Evolutionary conservation across 441 rosid species (phyloP).

Genomic region (Pelargonium australe): DNA sequence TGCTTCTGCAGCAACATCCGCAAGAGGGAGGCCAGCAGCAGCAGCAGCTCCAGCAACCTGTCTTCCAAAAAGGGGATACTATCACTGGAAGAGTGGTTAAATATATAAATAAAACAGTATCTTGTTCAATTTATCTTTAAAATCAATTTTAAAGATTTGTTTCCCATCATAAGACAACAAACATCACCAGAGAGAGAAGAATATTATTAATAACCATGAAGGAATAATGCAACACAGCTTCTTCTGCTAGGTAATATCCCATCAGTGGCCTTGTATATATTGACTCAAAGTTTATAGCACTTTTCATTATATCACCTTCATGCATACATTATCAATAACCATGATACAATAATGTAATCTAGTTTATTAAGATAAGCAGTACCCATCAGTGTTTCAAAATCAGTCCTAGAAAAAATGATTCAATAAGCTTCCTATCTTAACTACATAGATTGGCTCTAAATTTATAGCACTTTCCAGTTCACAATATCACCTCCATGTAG

Average conservation of each 20-base stretch:
- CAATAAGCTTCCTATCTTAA: not conserved
- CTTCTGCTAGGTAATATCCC: not conserved
- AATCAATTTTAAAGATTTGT: not conserved
- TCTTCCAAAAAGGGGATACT: conserved; percentile 24
- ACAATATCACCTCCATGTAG: not conserved
- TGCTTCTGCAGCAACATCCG: conserved; percentile 79
- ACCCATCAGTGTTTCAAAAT: not conserved
- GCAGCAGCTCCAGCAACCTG: conserved; percentile 99
- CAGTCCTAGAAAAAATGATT: not conserved
- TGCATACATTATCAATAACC: not conserved
- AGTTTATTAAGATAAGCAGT: not conserved
- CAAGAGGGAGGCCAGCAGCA: conserved; percentile 74
- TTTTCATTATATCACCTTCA: not conserved
- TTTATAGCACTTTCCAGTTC: not conserved
- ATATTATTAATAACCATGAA: not conserved
- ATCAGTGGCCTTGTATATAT: not conserved
- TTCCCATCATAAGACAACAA: not conserved
- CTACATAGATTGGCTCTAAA: not conserved
- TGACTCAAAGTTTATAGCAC: not conserved
- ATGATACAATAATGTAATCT: not conserved
- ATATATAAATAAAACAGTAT: conserved; percentile 13
- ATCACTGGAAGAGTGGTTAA: conserved; percentile 10
- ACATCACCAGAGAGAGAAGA: not conserved
- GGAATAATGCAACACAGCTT: not conserved
- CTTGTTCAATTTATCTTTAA: not conserved